Evolutionary conservation across 2,329 filamentous ascomycete species (phyloP).

Genomic region (Daldinia sp.): DNA sequence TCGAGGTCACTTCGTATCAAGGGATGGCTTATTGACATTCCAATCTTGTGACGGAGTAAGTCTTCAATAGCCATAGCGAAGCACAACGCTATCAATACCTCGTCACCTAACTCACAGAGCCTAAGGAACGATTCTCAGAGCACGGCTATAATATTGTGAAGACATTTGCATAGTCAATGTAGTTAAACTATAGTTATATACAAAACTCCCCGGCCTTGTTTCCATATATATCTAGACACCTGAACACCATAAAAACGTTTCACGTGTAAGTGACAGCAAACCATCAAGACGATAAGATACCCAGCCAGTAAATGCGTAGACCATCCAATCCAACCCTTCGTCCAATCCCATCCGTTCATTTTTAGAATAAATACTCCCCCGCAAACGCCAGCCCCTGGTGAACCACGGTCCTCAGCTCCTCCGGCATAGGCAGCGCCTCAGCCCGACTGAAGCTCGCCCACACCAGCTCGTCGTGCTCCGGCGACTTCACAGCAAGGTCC

Average conservation of each 20-base stretch:
- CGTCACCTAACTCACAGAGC: background rate
- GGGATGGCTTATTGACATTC: background rate
- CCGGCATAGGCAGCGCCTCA: conserved; percentile 36
- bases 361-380: conserved; percentile 42
- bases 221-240: background rate
- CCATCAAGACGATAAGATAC: background rate
- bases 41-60: no score
- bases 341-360: no score
- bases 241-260: background rate
- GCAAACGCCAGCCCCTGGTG: conserved; percentile 47
- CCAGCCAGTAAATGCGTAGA: background rate
- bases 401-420: conserved; percentile 42
- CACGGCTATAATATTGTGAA: background rate
- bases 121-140: background rate
- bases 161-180: background rate
- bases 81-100: no score
- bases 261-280: background rate
- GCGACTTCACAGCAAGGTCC: conserved; percentile 47
- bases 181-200: background rate
- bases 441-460: conserved; percentile 45
- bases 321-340: background rate
- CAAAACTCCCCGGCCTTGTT: background rate
- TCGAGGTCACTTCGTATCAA: background rate
- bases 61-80: no score
- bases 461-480: conserved; percentile 51